These are phyloP conservation scores for Benincasa hispida DNA, from an alignment of 306 rosid genomes.

Conservation along the genomic window DNA sequence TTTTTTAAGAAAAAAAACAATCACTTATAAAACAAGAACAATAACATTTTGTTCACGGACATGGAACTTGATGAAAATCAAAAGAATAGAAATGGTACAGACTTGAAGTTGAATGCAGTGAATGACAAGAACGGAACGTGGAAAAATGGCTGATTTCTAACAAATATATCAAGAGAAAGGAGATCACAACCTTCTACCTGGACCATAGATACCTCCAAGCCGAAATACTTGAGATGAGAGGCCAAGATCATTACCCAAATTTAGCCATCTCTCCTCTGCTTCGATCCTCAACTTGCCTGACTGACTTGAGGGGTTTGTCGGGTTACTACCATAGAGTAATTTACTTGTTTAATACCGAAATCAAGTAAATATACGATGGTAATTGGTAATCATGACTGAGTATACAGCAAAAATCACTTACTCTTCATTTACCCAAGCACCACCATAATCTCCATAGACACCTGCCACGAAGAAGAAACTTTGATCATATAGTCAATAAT, in stretches of 20 bases:
- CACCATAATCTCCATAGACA: slow-evolving; percentile 63
- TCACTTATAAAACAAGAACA: neutral
- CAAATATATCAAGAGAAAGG: neutral
- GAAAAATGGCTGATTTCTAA: neutral
- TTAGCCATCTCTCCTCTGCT: slow-evolving; percentile 76
- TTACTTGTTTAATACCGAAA: slow-evolving; percentile 15
- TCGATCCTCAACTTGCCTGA: slow-evolving; percentile 44
- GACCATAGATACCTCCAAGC: slow-evolving; percentile 96
- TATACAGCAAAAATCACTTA: slow-evolving; percentile 30
- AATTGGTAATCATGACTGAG: slow-evolving; percentile 5
- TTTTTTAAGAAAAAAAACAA: neutral
- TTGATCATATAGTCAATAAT: slow-evolving; percentile 1
- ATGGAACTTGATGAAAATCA: neutral
- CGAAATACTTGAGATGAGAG: slow-evolving; percentile 46
- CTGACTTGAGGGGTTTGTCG: slow-evolving; percentile 39
- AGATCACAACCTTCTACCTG: slow-evolving; percentile 74
- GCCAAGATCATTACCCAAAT: slow-evolving; percentile 36
- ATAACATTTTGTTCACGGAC: neutral
- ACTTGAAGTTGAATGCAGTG: neutral
- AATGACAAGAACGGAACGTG: neutral
- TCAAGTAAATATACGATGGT: slow-evolving; percentile 4
- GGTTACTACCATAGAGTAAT: slow-evolving; percentile 41
- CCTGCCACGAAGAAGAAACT: slow-evolving; percentile 37
- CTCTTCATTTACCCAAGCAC: slow-evolving; percentile 80
- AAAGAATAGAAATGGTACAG: neutral